Base-by-base conservation (phyloP, 2,329 filamentous ascomycete species). In the Fusarium gaditjirri region DNA sequence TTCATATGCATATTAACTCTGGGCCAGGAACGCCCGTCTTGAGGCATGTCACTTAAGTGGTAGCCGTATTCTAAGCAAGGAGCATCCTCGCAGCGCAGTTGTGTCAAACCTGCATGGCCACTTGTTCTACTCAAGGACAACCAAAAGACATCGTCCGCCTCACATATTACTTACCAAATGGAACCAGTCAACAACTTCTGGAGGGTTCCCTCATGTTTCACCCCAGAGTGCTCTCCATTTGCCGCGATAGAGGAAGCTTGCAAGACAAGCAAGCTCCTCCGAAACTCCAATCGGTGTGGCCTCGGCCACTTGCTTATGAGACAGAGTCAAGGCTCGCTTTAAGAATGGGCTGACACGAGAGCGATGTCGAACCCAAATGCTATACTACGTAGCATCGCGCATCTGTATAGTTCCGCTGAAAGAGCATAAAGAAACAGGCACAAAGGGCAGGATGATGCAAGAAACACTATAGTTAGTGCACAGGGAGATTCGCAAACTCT, bases 331-430 rank as follows among this genome's bases (percentile, higher is more conserved):
- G 31, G 55, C 25, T 46, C 25, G 36, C 47, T 41, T 46, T 27
- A 27, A 63, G 21, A 47, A 69, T 69, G 56, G 52, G 61, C 52
- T 62, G 47, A 71, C 29, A 35, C 25, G n/a, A 52, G 29, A 35
- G 54, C 35, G 35, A 39, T 35, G 23, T 43, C 39, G 21, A 33
- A 43, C 29, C 29, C 31, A 42, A 58, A 61, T 73, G 29, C 12
- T 53, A 73, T 55, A 56, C 49, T 39, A 38, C 49, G 61, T 72
- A 71, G 39, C 65, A 68, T 63, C 39, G 57, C 39, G 25, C n/a
- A 27, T 50, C 12, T 42, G 19, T 43, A 31, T 9, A 61, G 64
- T 49, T 36, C 49, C 49, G 23, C 39, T 31, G n/a, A 38, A 23
- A 42, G 47, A 54, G 38, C 33, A 50, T 33, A 25, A 29, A 8